Evolutionary conservation across 805 yeast species (phyloP).

Genomic region (Wickerhamomyces rabaulensis): DNA sequence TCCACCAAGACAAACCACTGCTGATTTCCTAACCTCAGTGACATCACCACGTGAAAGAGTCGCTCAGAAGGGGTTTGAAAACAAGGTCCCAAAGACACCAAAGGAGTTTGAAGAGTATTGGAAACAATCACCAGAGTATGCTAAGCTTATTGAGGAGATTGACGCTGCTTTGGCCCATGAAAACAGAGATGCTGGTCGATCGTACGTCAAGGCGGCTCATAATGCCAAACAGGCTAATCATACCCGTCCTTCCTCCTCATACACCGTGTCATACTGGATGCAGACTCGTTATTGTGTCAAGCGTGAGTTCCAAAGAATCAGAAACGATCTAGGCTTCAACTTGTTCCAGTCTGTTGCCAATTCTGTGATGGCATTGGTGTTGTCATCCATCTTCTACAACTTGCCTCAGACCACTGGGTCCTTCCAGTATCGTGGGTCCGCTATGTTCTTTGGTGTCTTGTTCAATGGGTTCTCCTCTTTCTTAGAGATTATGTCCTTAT

Average conservation of each 20-base stretch:
- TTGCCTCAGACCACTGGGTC: conserved; percentile 37
- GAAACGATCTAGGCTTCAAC: conserved; percentile 43
- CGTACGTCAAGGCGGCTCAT: conserved; percentile 38
- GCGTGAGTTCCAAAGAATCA: conserved; percentile 45
- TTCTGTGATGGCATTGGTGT: conserved; percentile 46
- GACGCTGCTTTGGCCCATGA: conserved; percentile 23
- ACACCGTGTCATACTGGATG: conserved; percentile 44
- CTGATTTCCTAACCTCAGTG: conserved; percentile 51
- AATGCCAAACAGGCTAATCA: conserved; percentile 46
- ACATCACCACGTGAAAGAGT: conserved; percentile 50
- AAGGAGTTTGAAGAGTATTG: conserved; percentile 48
- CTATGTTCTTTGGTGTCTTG: conserved; percentile 61
- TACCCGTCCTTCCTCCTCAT: conserved; percentile 44
- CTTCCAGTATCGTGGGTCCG: conserved; percentile 53
- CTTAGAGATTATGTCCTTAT: conserved; percentile 41
- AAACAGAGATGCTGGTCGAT: conserved; percentile 30
- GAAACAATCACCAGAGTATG: conserved; percentile 40
- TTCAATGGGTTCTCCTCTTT: conserved; percentile 59
- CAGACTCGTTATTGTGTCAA: conserved; percentile 43
- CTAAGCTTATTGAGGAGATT: conserved; percentile 35
- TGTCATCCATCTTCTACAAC: conserved; percentile 56
- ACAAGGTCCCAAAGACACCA: conserved; percentile 47
- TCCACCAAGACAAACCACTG: conserved; percentile 54
- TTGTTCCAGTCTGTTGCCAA: conserved; percentile 39
- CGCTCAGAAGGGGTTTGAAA: conserved; percentile 36